phyloP scores from a whole-genome alignment of 192 early-diverging fungal genomes.

The Dissophora globulifera region DNA sequence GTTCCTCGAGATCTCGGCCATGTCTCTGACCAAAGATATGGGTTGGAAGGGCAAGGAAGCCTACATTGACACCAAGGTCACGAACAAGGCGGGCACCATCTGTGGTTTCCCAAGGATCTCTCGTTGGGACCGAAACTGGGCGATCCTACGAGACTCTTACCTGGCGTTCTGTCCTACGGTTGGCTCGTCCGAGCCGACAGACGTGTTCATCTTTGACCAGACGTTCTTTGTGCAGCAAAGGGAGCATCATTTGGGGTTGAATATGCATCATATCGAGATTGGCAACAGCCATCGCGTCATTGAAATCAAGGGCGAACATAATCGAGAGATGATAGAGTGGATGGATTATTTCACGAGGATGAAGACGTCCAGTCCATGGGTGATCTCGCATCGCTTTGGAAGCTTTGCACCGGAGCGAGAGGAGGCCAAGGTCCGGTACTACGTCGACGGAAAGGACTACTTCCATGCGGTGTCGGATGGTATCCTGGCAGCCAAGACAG shows the following conservation, averaged over 20 bases:
- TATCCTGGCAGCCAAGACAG: constrained; percentile 71
- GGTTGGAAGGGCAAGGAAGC: constrained; percentile 91
- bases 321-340: constrained; percentile 76
- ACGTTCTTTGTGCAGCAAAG: constrained; percentile 47
- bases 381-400: constrained; percentile 70
- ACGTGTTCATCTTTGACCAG: constrained; percentile 64
- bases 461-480: constrained; percentile 84
- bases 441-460: constrained; percentile 84
- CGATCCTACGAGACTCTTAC: constrained; percentile 80
- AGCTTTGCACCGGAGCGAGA: constrained; percentile 83
- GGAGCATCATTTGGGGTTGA: constrained; percentile 51
- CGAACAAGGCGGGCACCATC: constrained; percentile 60
- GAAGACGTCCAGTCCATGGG: constrained; percentile 70
- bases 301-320: constrained; percentile 73
- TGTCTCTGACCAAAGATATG: constrained; percentile 78
- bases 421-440: constrained; percentile 76
- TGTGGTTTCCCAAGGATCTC: constrained; percentile 55
- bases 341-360: constrained; percentile 69
- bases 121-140: constrained; percentile 74
- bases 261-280: constrained; percentile 69
- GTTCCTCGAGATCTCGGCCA: constrained; percentile 78
- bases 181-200: constrained; percentile 51
- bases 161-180: constrained; percentile 64
- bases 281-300: constrained; percentile 70
- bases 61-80: constrained; percentile 72